These are phyloP conservation scores for Cucumis hystrix DNA, from an alignment of 306 rosid species.

Conservation along the genomic window DNA sequence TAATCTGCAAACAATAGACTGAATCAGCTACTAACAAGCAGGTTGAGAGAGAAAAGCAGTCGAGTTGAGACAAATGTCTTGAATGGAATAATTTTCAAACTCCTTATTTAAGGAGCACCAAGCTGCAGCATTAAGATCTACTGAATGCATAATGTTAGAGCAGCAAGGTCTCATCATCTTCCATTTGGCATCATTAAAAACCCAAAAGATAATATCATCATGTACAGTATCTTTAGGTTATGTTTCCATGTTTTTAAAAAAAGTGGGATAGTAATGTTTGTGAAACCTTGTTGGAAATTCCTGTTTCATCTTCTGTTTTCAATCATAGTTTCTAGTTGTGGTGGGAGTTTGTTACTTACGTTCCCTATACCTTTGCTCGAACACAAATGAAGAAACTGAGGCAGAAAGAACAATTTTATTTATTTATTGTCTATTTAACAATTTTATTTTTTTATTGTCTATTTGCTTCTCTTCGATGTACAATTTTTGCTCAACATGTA, in stretches of 20 bases:
- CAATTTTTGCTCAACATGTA: neutral
- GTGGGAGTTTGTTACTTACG: neutral
- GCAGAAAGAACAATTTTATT: neutral
- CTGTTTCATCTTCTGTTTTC: neutral
- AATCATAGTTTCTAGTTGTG: neutral
- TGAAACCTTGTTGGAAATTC: neutral
- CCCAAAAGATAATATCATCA: too few relatives aligned
- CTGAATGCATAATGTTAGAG: too few relatives aligned
- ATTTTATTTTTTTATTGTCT: neutral
- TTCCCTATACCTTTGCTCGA: neutral
- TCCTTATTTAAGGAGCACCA: too few relatives aligned
- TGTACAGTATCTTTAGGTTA: neutral
- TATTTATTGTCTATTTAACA: neutral
- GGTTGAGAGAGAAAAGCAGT: too few relatives aligned
- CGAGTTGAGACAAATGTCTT: too few relatives aligned
- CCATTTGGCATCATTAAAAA: too few relatives aligned
- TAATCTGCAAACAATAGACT: too few relatives aligned
- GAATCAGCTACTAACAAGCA: too few relatives aligned
- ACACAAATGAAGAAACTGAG: neutral
- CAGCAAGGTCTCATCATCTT: too few relatives aligned
- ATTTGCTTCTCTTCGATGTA: neutral
- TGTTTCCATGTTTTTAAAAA: too few relatives aligned
- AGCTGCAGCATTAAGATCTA: too few relatives aligned
- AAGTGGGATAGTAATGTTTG: neutral
- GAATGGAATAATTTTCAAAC: too few relatives aligned